phyloP scores from a whole-genome alignment of 768 basidiomycete species.

The Tylopilus felleus region DNA sequence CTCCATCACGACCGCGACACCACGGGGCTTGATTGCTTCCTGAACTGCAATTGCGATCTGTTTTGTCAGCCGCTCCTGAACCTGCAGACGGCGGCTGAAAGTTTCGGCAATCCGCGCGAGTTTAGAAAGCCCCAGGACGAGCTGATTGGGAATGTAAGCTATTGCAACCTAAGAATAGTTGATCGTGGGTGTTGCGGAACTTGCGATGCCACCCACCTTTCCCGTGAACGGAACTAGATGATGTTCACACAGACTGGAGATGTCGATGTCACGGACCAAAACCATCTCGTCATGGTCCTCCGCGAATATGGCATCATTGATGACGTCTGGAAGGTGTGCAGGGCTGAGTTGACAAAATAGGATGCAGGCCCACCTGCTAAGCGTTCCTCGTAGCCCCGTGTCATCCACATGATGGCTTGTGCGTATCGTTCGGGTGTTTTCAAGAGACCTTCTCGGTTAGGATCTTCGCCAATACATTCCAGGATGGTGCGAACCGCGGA shows the following conservation, averaged over 20 bases:
- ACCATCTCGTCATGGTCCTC: constrained; percentile 99
- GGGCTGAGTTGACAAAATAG: constrained; percentile 8
- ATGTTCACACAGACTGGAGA: constrained; percentile 97
- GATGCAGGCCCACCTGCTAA: constrained; percentile 60
- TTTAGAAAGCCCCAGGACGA: constrained; percentile 94
- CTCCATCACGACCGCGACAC: constrained; percentile 99
- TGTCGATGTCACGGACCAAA: constrained; percentile 93
- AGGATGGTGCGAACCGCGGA: constrained; percentile 87
- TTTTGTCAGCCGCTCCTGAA: constrained; percentile 95
- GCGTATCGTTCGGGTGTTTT: constrained; percentile 95
- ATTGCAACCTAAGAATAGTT: constrained; percentile 75
- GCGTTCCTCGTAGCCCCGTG: constrained; percentile 95
- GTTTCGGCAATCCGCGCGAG: constrained; percentile 97
- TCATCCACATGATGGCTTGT: constrained; percentile 98
- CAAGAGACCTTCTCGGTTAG: constrained; percentile 87
- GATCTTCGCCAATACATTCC: constrained; percentile 98
- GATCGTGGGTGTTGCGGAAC: constrained; percentile 20
- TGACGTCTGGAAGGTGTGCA: constrained; percentile 66
- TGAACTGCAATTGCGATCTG: constrained; percentile 98
- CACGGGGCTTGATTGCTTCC: constrained; percentile 95
- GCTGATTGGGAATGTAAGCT: constrained; percentile 93
- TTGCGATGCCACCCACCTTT: constrained; percentile 57
- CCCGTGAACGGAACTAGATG: constrained; percentile 98
- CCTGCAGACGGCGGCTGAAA: constrained; percentile 91
- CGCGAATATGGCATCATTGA: constrained; percentile 96